Evolutionary conservation across 495 filamentous ascomycete genomes (phyloP).

Genomic region (Penicillium diatomitis): DNA sequence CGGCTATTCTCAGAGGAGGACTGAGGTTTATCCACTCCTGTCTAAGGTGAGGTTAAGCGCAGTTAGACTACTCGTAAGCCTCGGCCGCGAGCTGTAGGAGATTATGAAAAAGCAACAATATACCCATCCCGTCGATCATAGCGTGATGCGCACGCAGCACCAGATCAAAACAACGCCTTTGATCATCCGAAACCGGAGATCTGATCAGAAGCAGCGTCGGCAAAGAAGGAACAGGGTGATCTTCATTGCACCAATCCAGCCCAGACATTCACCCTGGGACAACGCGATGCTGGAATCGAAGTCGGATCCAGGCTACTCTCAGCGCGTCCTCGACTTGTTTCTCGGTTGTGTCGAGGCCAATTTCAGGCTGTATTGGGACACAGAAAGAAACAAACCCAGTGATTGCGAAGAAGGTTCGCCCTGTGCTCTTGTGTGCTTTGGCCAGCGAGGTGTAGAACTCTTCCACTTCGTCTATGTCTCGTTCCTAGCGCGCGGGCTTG

Average conservation of each 20-base stretch:
- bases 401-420: slow-evolving; percentile 33
- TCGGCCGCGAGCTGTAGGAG: slow-evolving; percentile 10
- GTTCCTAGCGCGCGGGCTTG: slow-evolving; percentile 23
- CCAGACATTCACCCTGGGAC: slow-evolving; percentile 20
- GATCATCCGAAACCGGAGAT: neutral
- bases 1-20: slow-evolving; percentile 15
- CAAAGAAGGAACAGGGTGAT: slow-evolving; percentile 24
- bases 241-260: slow-evolving; percentile 31
- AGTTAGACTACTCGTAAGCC: slow-evolving; percentile 4
- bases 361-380: neutral
- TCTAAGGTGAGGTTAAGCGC: slow-evolving; percentile 1
- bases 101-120: slow-evolving; percentile 27
- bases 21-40: slow-evolving; percentile 13
- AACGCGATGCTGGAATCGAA: slow-evolving; percentile 27
- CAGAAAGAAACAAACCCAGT: slow-evolving; percentile 3
- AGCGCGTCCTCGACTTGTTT: slow-evolving; percentile 6
- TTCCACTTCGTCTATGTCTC: slow-evolving; percentile 38
- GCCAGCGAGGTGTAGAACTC: slow-evolving; percentile 29
- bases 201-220: slow-evolving; percentile 34
- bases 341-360: neutral
- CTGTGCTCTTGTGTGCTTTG: slow-evolving; percentile 28
- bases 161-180: slow-evolving; percentile 12
- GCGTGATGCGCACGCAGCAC: slow-evolving; percentile 39
- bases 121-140: slow-evolving; percentile 42
- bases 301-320: slow-evolving; percentile 28